Evolutionary conservation across 345 rosid genomes (phyloP), one percentile per base, ranked within the genome.

Genomic region (Ceriops decandra): DNA sequence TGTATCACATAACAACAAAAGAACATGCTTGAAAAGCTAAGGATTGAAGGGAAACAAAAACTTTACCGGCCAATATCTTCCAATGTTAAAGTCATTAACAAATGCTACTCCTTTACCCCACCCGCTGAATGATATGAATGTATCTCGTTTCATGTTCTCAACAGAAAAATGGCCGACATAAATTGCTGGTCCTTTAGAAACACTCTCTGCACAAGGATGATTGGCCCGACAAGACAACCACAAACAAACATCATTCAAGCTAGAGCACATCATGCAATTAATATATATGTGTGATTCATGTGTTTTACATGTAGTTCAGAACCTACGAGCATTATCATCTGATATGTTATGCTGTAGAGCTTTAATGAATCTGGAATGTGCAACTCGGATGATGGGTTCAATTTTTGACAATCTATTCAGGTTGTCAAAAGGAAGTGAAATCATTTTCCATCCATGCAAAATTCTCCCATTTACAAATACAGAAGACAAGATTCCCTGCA

Each of bases 41-140:
- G 20, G 16, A 13, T 17, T 27, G 17, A 36, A 52, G 72, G 65
- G n/a, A 38, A 47, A 63, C 22, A 52, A 3, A 69, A 60, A 35
- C 28, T 70, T 63, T 82, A 93, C 97, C 69, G 89, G 98, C 98
- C 98, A 93, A 71, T 80, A 93, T 91, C 97, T 85, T 82, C 98
- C 95, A 0, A 91, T 70, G 82, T 88, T 93, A 77, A 93, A 88
- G 62, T 83, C 80, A 71, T 93, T 93, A 53, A 93, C 85, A 65
- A 71, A 85, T 46, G 89, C 93, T 76, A 91, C 70, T 62, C 96
- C 97, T 82, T 88, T 91, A 27, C 96, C 90, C 97, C 96, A 91
- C 64, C 95, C 92, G 0, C 54, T 74, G 78, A 93, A 82, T 38
- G 97, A 89, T 68, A 93, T 63, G 82, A 84, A 91, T 9, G 98